Conservation (phyloP, 495 filamentous ascomycete genomes). For the Talaromyces adpressus region DNA sequence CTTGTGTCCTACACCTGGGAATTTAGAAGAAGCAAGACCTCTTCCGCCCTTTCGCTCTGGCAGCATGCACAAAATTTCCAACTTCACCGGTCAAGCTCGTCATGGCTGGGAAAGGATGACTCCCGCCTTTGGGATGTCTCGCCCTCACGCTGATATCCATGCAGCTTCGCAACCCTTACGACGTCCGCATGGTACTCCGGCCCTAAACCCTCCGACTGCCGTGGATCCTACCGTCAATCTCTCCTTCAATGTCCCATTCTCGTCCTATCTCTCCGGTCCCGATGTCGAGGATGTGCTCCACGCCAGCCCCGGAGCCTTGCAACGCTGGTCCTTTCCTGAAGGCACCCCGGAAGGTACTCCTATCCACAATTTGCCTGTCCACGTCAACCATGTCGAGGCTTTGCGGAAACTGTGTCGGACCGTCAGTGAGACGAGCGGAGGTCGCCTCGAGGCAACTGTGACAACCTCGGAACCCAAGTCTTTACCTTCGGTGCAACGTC, state of each 20-base stretch:
- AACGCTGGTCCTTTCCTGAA: slow-evolving; percentile 87
- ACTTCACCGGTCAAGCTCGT: slow-evolving; percentile 71
- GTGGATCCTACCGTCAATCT: slow-evolving; percentile 66
- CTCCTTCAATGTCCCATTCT: slow-evolving; percentile 93
- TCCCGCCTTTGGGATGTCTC: slow-evolving; percentile 73
- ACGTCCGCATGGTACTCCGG: slow-evolving; percentile 60
- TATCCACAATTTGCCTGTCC: slow-evolving; percentile 80
- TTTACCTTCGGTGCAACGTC: slow-evolving; percentile 55
- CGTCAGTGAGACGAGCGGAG: slow-evolving; percentile 63
- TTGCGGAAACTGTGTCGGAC: slow-evolving; percentile 71
- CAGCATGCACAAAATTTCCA: slow-evolving; percentile 89
- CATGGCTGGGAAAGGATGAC: slow-evolving; percentile 92
- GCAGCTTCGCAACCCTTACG: slow-evolving; percentile 57
- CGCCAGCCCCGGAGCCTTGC: slow-evolving; percentile 72
- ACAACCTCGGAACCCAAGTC: slow-evolving; percentile 76
- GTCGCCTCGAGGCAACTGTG: slow-evolving; percentile 70
- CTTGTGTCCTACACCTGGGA: slow-evolving; percentile 23
- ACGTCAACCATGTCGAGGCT: slow-evolving; percentile 72
- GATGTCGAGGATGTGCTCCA: slow-evolving; percentile 87
- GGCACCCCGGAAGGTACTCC: slow-evolving; percentile 75
- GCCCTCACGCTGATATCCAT: slow-evolving; percentile 67
- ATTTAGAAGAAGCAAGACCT: slow-evolving; percentile 32
- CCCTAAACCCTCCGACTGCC: slow-evolving; percentile 56
- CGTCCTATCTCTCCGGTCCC: slow-evolving; percentile 82
- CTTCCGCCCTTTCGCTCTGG: slow-evolving; percentile 16